A percentile compares a stretch with the other conserved stretches of the same genome.
phyloP scores from a whole-genome alignment of 75 land plant species.

The Ceratopteris richardii region DNA sequence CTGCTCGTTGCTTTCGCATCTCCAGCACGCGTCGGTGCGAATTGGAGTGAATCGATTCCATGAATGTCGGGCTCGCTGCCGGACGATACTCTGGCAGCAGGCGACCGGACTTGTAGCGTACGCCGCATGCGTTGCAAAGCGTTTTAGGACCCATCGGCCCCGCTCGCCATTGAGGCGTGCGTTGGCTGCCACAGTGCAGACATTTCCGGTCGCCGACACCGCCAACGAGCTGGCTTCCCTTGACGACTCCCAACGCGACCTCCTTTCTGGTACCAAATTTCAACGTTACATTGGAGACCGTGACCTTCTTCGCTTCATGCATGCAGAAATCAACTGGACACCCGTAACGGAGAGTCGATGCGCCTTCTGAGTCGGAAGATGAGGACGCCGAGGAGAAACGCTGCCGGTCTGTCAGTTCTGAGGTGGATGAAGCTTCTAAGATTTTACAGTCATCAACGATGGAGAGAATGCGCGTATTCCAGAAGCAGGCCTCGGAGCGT shows the following conservation, averaged over 20 bases:
- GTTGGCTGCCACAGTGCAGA: slow-evolving; percentile 37
- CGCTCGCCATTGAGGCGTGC: slow-evolving; percentile 60
- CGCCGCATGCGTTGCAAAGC: slow-evolving; percentile 56
- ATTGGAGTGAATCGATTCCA: slow-evolving; percentile 35
- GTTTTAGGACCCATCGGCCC: slow-evolving; percentile 64
- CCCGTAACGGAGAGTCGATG: too few relatives aligned
- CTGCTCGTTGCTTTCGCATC: slow-evolving; percentile 32
- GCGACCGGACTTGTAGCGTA: slow-evolving; percentile 48
- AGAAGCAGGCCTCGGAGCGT: not conserved
- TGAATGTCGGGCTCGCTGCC: slow-evolving; percentile 51
- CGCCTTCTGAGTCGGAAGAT: not conserved
- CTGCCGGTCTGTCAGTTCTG: slow-evolving; percentile 1
- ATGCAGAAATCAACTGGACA: too few relatives aligned
- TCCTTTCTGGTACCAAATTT: not conserved
- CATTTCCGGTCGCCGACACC: slow-evolving; percentile 27
- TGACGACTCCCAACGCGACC: slow-evolving; percentile 5
- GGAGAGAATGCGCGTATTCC: slow-evolving; percentile 2
- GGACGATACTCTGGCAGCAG: slow-evolving; percentile 60
- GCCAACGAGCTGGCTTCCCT: not conserved
- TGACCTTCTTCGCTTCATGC: too few relatives aligned
- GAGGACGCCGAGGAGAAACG: not conserved
- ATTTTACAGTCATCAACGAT: not conserved
- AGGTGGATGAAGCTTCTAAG: too few relatives aligned
- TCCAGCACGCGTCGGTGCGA: slow-evolving; percentile 49
- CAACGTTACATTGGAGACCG: too few relatives aligned